Percentiles rank a stretch among this genome's conserved stretches.
These are phyloP conservation scores for Trametes villosa DNA, from an alignment of 768 basidiomycete genomes.

Conservation along the genomic window DNA sequence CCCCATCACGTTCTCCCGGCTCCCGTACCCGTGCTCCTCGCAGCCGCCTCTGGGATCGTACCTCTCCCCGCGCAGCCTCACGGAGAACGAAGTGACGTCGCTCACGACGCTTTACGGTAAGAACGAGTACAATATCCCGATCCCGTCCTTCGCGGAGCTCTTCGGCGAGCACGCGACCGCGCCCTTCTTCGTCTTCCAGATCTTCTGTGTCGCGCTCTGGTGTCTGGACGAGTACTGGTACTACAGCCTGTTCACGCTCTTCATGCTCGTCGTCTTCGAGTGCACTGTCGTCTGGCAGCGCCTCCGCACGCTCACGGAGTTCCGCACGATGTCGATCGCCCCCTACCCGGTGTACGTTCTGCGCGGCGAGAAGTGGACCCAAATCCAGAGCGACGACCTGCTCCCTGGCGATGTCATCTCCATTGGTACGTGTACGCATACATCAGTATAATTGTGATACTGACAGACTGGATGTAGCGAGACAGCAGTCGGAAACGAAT, in stretches of 20 bases:
- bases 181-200: constrained; percentile 98
- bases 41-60: constrained; percentile 72
- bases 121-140: constrained; percentile 97
- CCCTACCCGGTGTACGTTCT: constrained; percentile 87
- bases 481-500: constrained; percentile 77
- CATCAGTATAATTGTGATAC: constrained; percentile 1
- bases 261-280: constrained; percentile 98
- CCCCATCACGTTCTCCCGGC: constrained; percentile 69
- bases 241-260: constrained; percentile 94
- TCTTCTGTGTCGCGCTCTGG: constrained; percentile 98
- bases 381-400: constrained; percentile 82
- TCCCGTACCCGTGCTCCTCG: constrained; percentile 86
- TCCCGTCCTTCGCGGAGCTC: constrained; percentile 90
- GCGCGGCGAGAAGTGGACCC: constrained; percentile 80
- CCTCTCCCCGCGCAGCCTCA: constrained; percentile 60
- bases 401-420: constrained; percentile 91
- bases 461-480: constrained; percentile 45
- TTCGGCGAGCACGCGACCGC: constrained; percentile 97
- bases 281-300: constrained; percentile 99
- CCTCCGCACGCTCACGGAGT: constrained; percentile 91
- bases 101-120: constrained; percentile 77
- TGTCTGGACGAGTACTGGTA: constrained; percentile 99
- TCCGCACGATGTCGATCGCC: constrained; percentile 93
- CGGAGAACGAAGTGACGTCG: constrained; percentile 48
- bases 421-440: constrained; percentile 56